Conservation (phyloP, 1,139 yeast genomes). For the Scheffersomyces quercinus region DNA sequence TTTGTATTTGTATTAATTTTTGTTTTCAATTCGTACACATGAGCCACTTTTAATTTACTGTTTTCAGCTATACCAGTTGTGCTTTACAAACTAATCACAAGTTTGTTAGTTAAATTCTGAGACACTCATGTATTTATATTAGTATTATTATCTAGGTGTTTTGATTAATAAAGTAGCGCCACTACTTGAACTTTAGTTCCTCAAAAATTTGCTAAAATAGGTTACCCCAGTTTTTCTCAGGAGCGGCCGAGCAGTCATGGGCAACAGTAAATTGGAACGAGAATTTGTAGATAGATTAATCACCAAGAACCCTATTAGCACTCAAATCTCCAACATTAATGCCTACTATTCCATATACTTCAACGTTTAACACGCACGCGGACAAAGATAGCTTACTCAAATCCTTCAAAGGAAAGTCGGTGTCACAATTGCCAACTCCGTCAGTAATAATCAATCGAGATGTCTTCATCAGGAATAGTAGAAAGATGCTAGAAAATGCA, state of each 20-base stretch:
- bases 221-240: not conserved
- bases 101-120: too few species aligned
- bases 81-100: too few species aligned
- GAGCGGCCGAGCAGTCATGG: not conserved
- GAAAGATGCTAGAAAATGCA: slow-evolving; percentile 34
- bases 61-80: too few species aligned
- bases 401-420: slow-evolving; percentile 24
- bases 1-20: not conserved
- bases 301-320: too few species aligned
- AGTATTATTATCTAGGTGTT: not conserved
- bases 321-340: too few species aligned
- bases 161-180: not conserved
- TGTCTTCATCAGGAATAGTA: slow-evolving; percentile 25
- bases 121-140: not conserved
- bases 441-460: slow-evolving; percentile 44
- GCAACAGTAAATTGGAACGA: not conserved
- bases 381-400: slow-evolving; percentile 24
- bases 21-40: not conserved
- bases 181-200: too few species aligned
- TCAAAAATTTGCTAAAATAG: too few species aligned
- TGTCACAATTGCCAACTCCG: slow-evolving; percentile 54
- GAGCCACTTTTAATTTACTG: too few species aligned
- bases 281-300: not conserved
- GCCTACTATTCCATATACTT: not conserved
- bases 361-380: slow-evolving; percentile 18